Evolutionary conservation across 202 grass and related monocot genomes (phyloP), one percentile per base, ranked within the genome.

Genomic region (Digitaria exilis): DNA sequence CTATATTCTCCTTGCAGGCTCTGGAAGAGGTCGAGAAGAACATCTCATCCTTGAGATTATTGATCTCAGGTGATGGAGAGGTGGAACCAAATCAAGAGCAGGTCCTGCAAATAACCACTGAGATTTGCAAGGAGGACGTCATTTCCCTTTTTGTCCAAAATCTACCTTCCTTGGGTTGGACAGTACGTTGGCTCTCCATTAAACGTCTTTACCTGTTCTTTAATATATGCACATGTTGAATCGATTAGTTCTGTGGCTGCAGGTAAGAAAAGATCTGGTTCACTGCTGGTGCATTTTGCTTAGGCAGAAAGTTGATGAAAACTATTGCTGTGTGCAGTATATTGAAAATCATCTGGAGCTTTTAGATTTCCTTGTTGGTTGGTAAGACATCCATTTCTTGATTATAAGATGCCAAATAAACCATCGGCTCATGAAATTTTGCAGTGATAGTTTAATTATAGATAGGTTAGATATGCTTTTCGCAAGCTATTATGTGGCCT

Each of bases 1-100:
- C 29, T 73, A 52, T 49, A n/a, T n/a, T n/a, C n/a, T n/a, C n/a
- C n/a, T n/a, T n/a, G n/a, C 68, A 99, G 96, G 96, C 93, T 82
- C 93, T 92, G 5, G 96, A 99, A 90, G 96, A 96, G 59, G 93
- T 92, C 17, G 91, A 99, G 83, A 99, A 96, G 84, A 94, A 99
- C 37, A 56, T 96, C 46, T 70, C 70, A 65, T 73, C 70, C 0
- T 73, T 73, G 48, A 73, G 45, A n/a, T 73, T 81, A 39, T 89
- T 99, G 88, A 93, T 99, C 67, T 88, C 85, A 49, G 93, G 96
- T 65, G 93, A 99, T 85, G 94, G 93, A 80, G 93, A 99, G 89
- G 58, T 79, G 10, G 96, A 96, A 91, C 96, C 93, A 73, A 99
- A 94, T 84, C 79, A 94, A 71, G 96, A 96, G 50, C 83, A 94